Percentiles rank a stretch among this genome's conserved stretches.
Evolutionary conservation across 441 rosid genomes (phyloP).

Genomic region (Croton setiger): DNA sequence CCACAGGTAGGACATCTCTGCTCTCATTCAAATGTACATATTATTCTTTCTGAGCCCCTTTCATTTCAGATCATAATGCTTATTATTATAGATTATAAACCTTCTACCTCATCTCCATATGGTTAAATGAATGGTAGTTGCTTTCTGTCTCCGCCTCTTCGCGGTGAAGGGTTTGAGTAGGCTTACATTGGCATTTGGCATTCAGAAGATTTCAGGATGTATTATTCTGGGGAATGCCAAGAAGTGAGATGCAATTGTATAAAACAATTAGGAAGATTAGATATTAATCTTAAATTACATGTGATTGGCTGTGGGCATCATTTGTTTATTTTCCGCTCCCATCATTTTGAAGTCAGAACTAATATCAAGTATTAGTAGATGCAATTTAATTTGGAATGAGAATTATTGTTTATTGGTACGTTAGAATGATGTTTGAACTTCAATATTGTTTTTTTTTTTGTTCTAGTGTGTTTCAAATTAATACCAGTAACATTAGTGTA

Average conservation of each 20-base stretch:
- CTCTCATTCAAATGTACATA: background rate
- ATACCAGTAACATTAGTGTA: background rate
- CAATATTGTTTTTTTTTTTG: background rate
- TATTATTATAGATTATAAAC: background rate
- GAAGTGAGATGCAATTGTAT: background rate
- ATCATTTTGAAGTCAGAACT: no score
- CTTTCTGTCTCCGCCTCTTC: background rate
- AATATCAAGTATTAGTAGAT: no score
- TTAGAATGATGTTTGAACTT: background rate
- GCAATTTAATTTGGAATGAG: background rate
- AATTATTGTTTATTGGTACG: background rate
- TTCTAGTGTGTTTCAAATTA: background rate
- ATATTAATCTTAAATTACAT: no score
- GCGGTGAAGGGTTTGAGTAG: background rate
- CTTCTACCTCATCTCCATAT: background rate
- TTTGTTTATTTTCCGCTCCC: no score
- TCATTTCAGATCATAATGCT: background rate
- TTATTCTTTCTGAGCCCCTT: background rate
- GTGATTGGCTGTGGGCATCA: no score
- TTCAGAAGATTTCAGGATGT: no score
- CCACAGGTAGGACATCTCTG: conserved; percentile 46
- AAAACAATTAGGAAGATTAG: no score
- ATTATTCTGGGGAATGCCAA: background rate
- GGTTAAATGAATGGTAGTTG: background rate
- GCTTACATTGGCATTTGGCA: background rate